Evolutionary conservation across 805 yeast genomes (phyloP).

Genomic region (Teunomyces lycoperdinae): DNA sequence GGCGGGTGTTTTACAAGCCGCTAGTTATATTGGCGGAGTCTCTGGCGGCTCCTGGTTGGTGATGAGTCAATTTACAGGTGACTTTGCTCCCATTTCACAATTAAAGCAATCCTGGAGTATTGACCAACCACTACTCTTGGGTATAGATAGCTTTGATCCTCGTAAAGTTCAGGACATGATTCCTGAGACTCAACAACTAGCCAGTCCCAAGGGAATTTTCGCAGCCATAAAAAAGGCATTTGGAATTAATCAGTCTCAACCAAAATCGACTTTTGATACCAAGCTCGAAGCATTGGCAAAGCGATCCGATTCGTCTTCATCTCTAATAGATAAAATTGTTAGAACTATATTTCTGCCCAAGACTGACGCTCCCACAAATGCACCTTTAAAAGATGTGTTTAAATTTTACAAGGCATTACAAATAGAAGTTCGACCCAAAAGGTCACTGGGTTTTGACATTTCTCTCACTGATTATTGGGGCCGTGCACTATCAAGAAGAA

Average conservation of each 20-base stretch:
- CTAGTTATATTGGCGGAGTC: constrained; percentile 59
- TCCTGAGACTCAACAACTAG: not conserved
- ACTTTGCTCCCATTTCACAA: constrained; percentile 24
- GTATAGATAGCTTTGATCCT: constrained; percentile 53
- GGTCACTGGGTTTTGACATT: constrained; percentile 49
- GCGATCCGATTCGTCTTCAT: not conserved
- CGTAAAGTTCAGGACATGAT: not conserved
- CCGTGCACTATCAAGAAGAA: constrained; percentile 49
- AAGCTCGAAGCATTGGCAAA: not conserved
- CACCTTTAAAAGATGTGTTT: constrained; percentile 21
- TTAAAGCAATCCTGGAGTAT: constrained; percentile 39
- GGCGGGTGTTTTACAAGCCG: constrained; percentile 53
- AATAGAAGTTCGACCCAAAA: constrained; percentile 51
- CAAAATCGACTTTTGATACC: not conserved
- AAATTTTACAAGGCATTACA: constrained; percentile 53
- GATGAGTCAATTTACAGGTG: constrained; percentile 39
- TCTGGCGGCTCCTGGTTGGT: constrained; percentile 77
- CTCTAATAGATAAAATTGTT: not conserved
- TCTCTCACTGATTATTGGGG: constrained; percentile 73
- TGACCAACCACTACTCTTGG: constrained; percentile 49
- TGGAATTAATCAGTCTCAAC: not conserved
- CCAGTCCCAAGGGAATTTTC: not conserved
- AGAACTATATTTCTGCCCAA: not conserved
- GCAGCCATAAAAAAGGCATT: constrained; percentile 1
- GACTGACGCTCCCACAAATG: too few relatives aligned